Base-by-base conservation (phyloP, 75 land plant species). In the Adiantum capillusveneris region DNA sequence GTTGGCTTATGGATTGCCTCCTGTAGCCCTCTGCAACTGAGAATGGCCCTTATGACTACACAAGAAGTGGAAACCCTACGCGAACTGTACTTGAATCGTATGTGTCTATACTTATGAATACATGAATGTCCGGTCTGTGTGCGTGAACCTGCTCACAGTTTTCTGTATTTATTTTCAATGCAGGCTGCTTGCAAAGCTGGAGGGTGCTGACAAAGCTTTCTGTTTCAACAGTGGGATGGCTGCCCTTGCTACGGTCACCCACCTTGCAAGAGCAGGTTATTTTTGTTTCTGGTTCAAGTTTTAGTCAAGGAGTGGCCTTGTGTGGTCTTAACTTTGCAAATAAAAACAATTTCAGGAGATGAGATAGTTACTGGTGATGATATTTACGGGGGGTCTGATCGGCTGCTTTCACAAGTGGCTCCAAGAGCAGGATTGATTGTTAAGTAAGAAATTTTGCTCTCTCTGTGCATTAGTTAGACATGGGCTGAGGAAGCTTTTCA, bases 171-270 rank as follows among this genome's bases (percentile, higher is more conserved):
- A n/a, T 18, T 21, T 49, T 64, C 19, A 12, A 0, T 50, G 45
- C 70, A 90, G 96, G 44, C 72, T 85, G n/a, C 22, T 92, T 48
- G 97, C 96, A 39, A 84, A 84, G 69, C 76, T 94, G 29, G 96
- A 94, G 43, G 83, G 85, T 59, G 98, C 96, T 18, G 87, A 84
- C 59, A 75, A 79, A 49, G 96, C 98, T 54, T 75, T 94, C 57
- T 89, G 96, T 74, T 94, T 90, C 59, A 81, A 91, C 18, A 83
- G 91, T 69, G 96, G 98, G 41, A 94, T 94, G 98, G 91, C 98
- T 65, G 95, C 98, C 67, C 62, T 94, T 62, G 26, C 88, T 53
- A 74, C 82, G 54, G 83, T 83, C 25, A 72, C 85, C 31, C 83
- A 75, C 73, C 96, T 94, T 69, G 73, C 84, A 65, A 79, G 78